Conservation (phyloP, 495 filamentous ascomycete species). For the Aspergillus mulundensis region DNA sequence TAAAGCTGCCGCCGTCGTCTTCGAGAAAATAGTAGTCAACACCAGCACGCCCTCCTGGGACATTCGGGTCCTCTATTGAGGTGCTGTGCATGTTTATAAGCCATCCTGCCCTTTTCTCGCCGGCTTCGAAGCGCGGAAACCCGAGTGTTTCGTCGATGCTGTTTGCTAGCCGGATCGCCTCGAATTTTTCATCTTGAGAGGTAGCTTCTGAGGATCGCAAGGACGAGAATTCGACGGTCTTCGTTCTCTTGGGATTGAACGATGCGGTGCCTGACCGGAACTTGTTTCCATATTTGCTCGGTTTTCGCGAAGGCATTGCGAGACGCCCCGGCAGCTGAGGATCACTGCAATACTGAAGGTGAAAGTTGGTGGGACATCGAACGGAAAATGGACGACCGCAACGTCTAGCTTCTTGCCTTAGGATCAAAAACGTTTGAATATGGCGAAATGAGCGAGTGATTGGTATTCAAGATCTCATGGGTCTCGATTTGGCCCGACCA, state of each 20-base stretch:
- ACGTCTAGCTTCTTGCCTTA: not conserved
- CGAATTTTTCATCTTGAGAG: slow-evolving; percentile 78
- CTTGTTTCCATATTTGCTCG: slow-evolving; percentile 53
- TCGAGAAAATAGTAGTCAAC: slow-evolving; percentile 98
- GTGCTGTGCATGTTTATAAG: slow-evolving; percentile 93
- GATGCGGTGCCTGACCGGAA: slow-evolving; percentile 47
- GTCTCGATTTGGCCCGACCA: slow-evolving; percentile 19
- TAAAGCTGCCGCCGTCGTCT: slow-evolving; percentile 89
- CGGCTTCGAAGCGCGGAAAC: slow-evolving; percentile 87
- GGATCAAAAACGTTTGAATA: not conserved
- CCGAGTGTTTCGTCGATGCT: slow-evolving; percentile 92
- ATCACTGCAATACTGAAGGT: slow-evolving; percentile 15
- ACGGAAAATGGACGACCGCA: slow-evolving; percentile 1
- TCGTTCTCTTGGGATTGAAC: slow-evolving; percentile 54
- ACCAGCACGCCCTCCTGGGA: slow-evolving; percentile 76
- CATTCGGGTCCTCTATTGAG: slow-evolving; percentile 75
- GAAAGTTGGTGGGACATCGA: slow-evolving; percentile 26
- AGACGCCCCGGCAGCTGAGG: slow-evolving; percentile 25
- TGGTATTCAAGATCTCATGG: slow-evolving; percentile 9
- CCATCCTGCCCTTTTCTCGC: slow-evolving; percentile 84
- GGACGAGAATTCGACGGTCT: slow-evolving; percentile 72
- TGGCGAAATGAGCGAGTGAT: not conserved
- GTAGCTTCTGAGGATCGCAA: slow-evolving; percentile 76
- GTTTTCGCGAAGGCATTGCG: slow-evolving; percentile 56
- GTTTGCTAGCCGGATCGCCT: slow-evolving; percentile 77